Evolutionary conservation across 2,329 filamentous ascomycete species (phyloP), one percentile per base, ranked within the genome.

Genomic region (Aspergillus japonicus): DNA sequence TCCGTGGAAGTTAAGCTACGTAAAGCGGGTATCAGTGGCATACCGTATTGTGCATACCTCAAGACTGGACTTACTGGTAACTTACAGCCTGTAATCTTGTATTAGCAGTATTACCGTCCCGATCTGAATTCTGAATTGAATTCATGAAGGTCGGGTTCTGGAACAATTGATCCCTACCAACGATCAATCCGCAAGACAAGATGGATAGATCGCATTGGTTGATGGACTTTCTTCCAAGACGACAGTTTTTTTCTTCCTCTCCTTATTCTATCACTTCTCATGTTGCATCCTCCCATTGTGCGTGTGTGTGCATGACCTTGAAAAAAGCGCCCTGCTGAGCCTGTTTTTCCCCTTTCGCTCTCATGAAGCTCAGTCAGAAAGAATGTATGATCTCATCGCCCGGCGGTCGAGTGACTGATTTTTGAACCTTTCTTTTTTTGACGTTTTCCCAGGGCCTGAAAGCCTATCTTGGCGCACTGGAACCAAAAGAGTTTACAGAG

Each of bases 121-220:
- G 39, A 44, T 44, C 16, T 44, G 39, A 44, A 44, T 4, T 44
- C 16, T 44, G 39, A 44, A 44, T 4, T 44, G 14, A 19, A 16
- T 19, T 16, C 33, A 19, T 21, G 23, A 21, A 50, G 42, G 49
- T 53, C 49, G 56, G 42, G 42, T 58, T 61, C 59, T 58, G 56
- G 59, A 61, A 61, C 59, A 51, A 53, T 55, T 53, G 52, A 56
- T 56, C 56, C 59, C 52, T 61, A 61, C 59, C 59, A 59, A 51
- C 52, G 53, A 59, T 59, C 57, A 48, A 47, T 59, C 52, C 26
- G 52, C 54, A n/a, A 23, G 29, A 35, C 47, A 29, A 44, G 21
- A 24, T 39, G 31, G 57, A 55, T 55, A 19, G 21, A 51, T 47
- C 16, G 10, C 29, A 29, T 42, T 50, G 21, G 47, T 51, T 16